These are phyloP conservation scores for Fraxinus velutina DNA, from an alignment of 305 asterid genomes.

Conservation along the genomic window DNA sequence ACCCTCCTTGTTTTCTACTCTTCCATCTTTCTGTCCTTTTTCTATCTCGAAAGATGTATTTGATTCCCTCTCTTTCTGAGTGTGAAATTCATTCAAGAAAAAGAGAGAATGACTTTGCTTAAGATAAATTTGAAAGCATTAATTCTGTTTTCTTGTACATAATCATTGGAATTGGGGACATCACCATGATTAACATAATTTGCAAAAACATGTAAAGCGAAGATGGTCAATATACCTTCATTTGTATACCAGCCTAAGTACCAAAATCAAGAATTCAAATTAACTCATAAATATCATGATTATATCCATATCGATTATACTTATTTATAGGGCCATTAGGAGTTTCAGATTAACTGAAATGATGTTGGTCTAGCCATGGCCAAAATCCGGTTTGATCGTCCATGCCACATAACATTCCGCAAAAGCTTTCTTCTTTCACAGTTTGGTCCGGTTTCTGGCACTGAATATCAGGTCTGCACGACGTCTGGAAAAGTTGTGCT, in stretches of 20 bases:
- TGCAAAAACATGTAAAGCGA: neutral
- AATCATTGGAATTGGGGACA: neutral
- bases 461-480: conserved; percentile 30
- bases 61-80: conserved; percentile 14
- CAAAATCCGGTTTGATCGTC: conserved; percentile 66
- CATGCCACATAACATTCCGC: conserved; percentile 48
- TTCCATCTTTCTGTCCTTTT: conserved; percentile 33
- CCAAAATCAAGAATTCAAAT: conserved; percentile 21
- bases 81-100: neutral
- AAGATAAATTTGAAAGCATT: neutral
- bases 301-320: neutral
- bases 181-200: neutral
- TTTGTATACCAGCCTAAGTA: conserved; percentile 31
- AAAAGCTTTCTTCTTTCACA: conserved; percentile 50
- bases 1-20: conserved; percentile 39
- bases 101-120: neutral
- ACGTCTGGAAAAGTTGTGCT: conserved; percentile 30
- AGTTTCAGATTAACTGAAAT: conserved; percentile 36
- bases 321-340: neutral
- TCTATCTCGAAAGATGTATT: conserved; percentile 37
- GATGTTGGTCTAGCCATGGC: conserved; percentile 67
- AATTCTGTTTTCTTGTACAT: neutral
- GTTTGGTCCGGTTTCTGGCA: conserved; percentile 28
- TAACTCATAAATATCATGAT: conserved; percentile 1
- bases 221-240: conserved; percentile 16